Base-by-base conservation (phyloP, 441 rosid genomes). In the Jatropha podagrica region DNA sequence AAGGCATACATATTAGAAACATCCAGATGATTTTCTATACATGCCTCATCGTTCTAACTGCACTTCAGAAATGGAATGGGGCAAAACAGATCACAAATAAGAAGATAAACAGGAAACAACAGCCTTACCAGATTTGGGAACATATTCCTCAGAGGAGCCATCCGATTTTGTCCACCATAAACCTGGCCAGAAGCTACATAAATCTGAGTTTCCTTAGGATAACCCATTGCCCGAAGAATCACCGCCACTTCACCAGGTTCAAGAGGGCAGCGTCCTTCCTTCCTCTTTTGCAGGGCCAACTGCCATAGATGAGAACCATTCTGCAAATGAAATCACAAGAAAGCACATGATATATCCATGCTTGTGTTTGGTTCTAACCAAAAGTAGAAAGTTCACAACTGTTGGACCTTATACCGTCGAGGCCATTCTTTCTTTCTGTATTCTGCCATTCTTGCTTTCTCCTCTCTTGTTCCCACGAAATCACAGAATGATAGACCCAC, bases 211-310 rank as follows among this genome's bases (percentile, higher is more conserved):
- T 89, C 96, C 86, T 94, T 92, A 5, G 98, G 96, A 87, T 96
- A 96, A 0, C 99, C 99, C 98, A 94, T 94, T 73, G 97, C 98
- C 0, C 98, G 92, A 69, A 96, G 89, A 81, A 96, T 82, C 75
- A 96, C 99, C 70, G 99, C 98, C 69, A 96, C 99, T 85, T 96
- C 99, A 74, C 92, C 99, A 37, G 99, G 99, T 81, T 94, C 99
- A 78, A 96, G 99, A 79, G 98, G 99, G 84, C 99, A 96, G 68
- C 98, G 81, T 3, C 99, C 99, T 86, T 96, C 99, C 87, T 96
- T 96, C 76, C 99, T 86, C 85, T 96, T 96, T 85, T 92, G 93
- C 76, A 96, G 84, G 49, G 99, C 95, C 58, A 88, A 83, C 78
- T 94, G 97, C 98, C 98, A 94, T 52, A 96, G 90, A 87, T 96